Evolutionary conservation across 106 monocot genomes (phyloP), one percentile per base, ranked within the genome.

Genomic region (Apostasia shenzhenica): DNA sequence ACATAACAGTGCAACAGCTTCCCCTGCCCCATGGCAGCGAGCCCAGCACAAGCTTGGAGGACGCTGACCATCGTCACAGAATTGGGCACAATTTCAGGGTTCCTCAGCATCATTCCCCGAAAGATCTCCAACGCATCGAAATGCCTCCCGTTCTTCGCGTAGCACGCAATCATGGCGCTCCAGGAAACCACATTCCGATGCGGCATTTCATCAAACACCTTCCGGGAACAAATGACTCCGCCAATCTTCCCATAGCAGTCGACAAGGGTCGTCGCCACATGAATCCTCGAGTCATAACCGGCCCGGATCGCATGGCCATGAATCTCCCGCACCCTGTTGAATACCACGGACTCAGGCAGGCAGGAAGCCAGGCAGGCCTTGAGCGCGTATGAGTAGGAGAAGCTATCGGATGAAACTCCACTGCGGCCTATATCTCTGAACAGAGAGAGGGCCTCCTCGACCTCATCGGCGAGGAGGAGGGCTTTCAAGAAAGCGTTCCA

Each of bases 141-240:
- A 0, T 84, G 76, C 2, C 81, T 82, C 73, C 81, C 87, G 42
- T 79, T 87, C 65, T 75, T 86, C 4, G 87, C 86, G 46, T 87
- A 92, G 43, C 89, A 95, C 53, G 80, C 78, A 45, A 97, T 85
- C 83, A 97, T 92, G 38, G 97, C 89, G 53, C 87, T 92, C 92
- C 89, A 92, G 0, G 92, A 83, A 54, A 97, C 86, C 61, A 92
- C 80, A 69, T 90, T 97, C 73, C 66, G 82, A 0, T 67, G 68
- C 4, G 49, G 53, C 81, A 90, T 90, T 41, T 74, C 60, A 63
- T 85, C 85, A 47, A 97, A 92, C 82, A 90, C 75, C 4, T 53
- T 67, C 58, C 79, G 72, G 0, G 89, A 77, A 55, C 67, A 70
- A 1, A 14, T 39, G 8, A 83, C 70, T 1, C 51, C 14, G 2